phyloP scores from a whole-genome alignment of 176 grass and related monocot genomes.

The Stipa capillata region DNA sequence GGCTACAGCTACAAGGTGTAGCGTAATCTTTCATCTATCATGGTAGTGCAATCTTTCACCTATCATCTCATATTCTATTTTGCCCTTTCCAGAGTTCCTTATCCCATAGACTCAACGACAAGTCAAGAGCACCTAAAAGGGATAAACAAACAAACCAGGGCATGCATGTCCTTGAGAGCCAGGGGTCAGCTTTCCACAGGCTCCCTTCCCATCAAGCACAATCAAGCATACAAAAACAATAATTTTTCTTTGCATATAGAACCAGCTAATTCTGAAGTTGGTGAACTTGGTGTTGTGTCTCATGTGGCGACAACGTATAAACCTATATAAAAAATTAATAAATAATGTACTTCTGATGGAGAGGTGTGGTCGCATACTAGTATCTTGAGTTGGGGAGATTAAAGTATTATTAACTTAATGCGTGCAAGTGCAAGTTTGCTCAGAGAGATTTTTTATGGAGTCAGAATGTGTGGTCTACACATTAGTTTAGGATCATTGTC shows the following conservation, averaged over 20 bases:
- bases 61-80: neutral
- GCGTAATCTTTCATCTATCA: neutral
- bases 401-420: neutral
- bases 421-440: slow-evolving; percentile 22
- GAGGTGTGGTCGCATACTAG: neutral
- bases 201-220: slow-evolving; percentile 1
- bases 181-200: neutral
- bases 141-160: neutral
- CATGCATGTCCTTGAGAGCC: neutral
- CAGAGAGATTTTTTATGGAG: too few species aligned
- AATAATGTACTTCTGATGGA: slow-evolving; percentile 20
- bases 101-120: neutral
- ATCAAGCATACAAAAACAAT: neutral
- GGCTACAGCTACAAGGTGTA: neutral
- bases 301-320: slow-evolving; percentile 3
- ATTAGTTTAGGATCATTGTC: neutral
- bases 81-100: neutral
- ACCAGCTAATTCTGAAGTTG: neutral
- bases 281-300: neutral
- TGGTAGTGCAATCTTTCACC: slow-evolving; percentile 30
- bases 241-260: neutral
- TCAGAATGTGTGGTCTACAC: too few species aligned
- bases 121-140: neutral
- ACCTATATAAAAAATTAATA: neutral
- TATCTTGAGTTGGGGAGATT: neutral